Evolutionary conservation across 306 rosid species (phyloP).

Genomic region (Vigna nakashimae): DNA sequence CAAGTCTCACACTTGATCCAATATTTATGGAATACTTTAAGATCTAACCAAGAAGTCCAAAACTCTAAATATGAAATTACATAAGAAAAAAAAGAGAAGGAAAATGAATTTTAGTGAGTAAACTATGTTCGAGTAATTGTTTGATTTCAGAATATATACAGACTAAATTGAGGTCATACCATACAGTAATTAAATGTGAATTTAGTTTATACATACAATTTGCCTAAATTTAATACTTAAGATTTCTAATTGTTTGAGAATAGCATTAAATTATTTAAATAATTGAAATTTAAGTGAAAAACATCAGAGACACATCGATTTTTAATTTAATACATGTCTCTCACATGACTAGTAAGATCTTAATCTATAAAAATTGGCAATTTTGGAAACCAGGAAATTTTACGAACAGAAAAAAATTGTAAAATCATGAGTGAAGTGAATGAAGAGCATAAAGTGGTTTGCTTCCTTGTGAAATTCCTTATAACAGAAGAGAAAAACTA

Average conservation of each 20-base stretch:
- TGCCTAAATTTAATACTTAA: background rate
- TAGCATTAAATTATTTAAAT: background rate
- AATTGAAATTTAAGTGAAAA: background rate
- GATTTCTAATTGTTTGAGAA: background rate
- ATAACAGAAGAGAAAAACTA: conserved; percentile 1
- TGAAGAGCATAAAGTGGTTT: background rate
- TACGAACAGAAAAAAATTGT: background rate
- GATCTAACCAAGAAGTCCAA: too few relatives aligned
- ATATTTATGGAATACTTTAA: too few relatives aligned
- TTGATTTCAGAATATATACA: background rate
- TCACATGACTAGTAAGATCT: background rate
- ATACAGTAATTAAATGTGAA: background rate
- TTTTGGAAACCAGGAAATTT: background rate
- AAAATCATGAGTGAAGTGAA: background rate
- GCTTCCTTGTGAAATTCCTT: background rate
- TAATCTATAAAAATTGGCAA: background rate
- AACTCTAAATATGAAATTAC: too few relatives aligned
- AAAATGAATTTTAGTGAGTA: background rate
- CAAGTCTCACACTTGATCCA: too few relatives aligned
- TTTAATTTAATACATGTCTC: too few relatives aligned
- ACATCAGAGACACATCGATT: background rate
- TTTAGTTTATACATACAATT: background rate
- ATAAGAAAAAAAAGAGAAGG: too few relatives aligned
- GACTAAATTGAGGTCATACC: background rate
- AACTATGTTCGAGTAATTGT: background rate